A percentile compares a stretch with the other conserved stretches of the same genome.
Evolutionary conservation across 75 land plant species (phyloP).

Genomic region (Gnetum montanum): DNA sequence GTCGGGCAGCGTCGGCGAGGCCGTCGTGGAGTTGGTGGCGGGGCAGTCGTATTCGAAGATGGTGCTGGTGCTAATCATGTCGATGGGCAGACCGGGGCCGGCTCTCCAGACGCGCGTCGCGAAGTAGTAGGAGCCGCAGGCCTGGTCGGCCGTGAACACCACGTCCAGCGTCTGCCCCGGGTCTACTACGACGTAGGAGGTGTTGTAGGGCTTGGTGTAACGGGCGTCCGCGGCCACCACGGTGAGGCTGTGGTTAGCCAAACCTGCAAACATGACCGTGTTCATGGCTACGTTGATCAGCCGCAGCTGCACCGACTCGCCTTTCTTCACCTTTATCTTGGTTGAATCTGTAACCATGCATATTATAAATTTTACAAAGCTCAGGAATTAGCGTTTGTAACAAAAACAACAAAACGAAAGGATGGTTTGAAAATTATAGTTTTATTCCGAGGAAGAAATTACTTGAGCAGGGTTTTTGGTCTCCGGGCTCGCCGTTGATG

Average conservation of each 20-base stretch:
- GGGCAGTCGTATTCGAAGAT: constrained; percentile 19
- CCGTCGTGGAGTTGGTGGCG: background rate
- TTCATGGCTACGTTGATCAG: constrained; percentile 38
- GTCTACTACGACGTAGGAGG: constrained; percentile 24
- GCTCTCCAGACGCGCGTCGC: constrained; percentile 14
- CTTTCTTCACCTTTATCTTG: constrained; percentile 22
- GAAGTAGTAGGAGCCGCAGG: constrained; percentile 20
- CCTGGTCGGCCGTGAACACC: constrained; percentile 29
- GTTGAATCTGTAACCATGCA: constrained; percentile 26
- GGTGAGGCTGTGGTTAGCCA: constrained; percentile 25
- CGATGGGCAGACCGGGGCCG: constrained; percentile 19
- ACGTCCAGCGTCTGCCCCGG: constrained; percentile 63
- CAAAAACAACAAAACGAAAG: too few species aligned
- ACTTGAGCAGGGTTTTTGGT: constrained; percentile 18
- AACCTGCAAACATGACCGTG: constrained; percentile 33
- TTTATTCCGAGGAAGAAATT: too few species aligned
- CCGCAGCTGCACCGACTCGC: constrained; percentile 29
- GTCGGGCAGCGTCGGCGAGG: background rate
- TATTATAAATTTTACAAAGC: too few species aligned
- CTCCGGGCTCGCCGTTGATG: constrained; percentile 18
- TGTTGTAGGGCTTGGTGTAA: constrained; percentile 39
- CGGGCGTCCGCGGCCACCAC: constrained; percentile 29
- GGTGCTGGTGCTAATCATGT: constrained; percentile 30
- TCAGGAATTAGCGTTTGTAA: too few species aligned
- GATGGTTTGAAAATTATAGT: too few species aligned